phyloP scores from a whole-genome alignment of 139 green algal species.

The Ettlia oleoabundans region DNA sequence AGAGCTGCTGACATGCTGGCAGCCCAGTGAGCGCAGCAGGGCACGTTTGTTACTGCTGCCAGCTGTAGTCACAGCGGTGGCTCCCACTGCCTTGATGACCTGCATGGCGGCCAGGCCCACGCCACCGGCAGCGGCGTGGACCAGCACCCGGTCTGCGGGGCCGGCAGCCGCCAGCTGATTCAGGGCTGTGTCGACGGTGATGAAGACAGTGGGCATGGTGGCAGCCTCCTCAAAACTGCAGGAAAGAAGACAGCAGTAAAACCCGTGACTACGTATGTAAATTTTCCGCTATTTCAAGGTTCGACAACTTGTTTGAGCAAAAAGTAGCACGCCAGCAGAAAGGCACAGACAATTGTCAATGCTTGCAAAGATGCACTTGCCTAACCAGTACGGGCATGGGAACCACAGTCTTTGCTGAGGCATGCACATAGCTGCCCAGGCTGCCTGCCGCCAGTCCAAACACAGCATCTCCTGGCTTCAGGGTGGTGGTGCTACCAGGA shows the following conservation, averaged over 20 bases:
- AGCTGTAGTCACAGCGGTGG: constrained; percentile 56
- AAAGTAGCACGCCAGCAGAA: not conserved
- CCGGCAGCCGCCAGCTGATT: constrained; percentile 19
- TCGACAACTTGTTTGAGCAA: not conserved
- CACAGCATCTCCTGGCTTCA: constrained; percentile 60
- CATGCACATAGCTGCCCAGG: constrained; percentile 74
- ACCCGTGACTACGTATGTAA: no score
- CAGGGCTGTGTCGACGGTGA: constrained; percentile 71
- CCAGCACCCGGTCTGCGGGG: constrained; percentile 61
- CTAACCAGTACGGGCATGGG: constrained; percentile 58
- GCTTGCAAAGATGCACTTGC: no score
- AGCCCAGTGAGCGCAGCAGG: constrained; percentile 62
- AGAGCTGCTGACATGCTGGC: constrained; percentile 52
- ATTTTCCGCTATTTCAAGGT: no score
- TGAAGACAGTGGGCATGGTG: constrained; percentile 84
- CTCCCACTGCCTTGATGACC: constrained; percentile 55
- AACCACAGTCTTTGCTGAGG: constrained; percentile 66
- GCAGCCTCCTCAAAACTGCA: constrained; percentile 75
- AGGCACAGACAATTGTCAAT: no score
- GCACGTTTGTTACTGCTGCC: constrained; percentile 67
- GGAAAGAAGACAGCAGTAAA: not conserved
- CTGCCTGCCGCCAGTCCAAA: constrained; percentile 82
- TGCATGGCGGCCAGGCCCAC: constrained; percentile 81
- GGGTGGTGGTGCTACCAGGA: not conserved
- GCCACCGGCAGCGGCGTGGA: constrained; percentile 82